Evolutionary conservation across 192 early-diverging fungal genomes (phyloP).

Genomic region (Phycomyces blakesleeanus): DNA sequence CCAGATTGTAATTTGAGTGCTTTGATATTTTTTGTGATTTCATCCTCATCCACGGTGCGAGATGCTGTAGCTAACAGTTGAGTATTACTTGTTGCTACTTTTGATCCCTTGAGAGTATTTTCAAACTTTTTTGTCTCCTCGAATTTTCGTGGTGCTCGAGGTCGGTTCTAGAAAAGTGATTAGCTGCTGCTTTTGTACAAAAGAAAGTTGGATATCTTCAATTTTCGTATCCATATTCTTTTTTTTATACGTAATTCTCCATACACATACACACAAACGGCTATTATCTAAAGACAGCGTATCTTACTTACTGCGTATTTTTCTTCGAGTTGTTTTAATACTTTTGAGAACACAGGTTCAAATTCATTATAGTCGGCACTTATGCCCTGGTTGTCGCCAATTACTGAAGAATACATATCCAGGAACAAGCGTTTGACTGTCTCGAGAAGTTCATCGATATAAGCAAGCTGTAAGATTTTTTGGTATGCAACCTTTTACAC

Average conservation of each 20-base stretch:
- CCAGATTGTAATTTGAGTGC: conserved; percentile 37
- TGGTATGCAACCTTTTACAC: conserved; percentile 71
- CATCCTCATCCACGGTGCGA: conserved; percentile 38
- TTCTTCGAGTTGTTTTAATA: conserved; percentile 65
- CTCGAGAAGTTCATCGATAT: conserved; percentile 79
- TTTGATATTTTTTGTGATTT: conserved; percentile 48
- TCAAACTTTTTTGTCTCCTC: conserved; percentile 76
- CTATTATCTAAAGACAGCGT: too few relatives aligned
- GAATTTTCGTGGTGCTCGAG: conserved; percentile 69
- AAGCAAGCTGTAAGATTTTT: conserved; percentile 80
- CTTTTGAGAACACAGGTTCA: conserved; percentile 66
- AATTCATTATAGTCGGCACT: conserved; percentile 42
- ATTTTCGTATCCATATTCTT: too few relatives aligned
- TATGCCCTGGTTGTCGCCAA: conserved; percentile 34
- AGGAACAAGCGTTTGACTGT: conserved; percentile 66
- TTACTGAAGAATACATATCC: conserved; percentile 44
- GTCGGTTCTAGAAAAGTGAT: conserved; percentile 29
- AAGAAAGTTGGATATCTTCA: too few relatives aligned
- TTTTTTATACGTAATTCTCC: too few relatives aligned
- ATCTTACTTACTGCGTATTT: conserved; percentile 52
- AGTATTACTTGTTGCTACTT: conserved; percentile 38
- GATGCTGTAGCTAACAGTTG: not conserved
- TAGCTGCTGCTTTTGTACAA: not conserved
- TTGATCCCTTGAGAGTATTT: conserved; percentile 55
- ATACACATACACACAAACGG: too few relatives aligned